Evolutionary conservation across 2,329 filamentous ascomycete species (phyloP), one percentile per base, ranked within the genome.

Genomic region (Colletotrichum truncatum): DNA sequence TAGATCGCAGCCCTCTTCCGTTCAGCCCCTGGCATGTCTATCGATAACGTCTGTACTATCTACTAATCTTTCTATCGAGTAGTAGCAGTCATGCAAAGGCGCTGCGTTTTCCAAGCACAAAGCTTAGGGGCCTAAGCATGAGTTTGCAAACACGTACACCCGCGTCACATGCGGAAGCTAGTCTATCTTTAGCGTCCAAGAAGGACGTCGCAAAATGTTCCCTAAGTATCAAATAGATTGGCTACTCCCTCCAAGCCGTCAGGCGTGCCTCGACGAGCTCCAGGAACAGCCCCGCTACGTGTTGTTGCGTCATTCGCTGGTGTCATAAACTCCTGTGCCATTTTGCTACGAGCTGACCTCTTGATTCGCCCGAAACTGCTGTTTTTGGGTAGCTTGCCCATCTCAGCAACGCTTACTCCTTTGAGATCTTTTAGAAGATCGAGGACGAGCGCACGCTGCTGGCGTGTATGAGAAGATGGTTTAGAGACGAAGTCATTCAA

Each of bases 391-490:
- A 99, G 89, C 77, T 93, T 96, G 25, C 96, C 96, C 82, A 96
- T 92, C 78, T 99, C 96, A 7, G 94, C 93, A 60, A 99, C 93
- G 71, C 94, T 95, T 6, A 98, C 90, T 0, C 96, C 96, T 70
- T 97, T 90, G 6, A 99, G 85, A 43, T 94, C 91, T 70, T 94
- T 92, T 21, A 99, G 82, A 14, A 99, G 81, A 67, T 97, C 93
- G 8, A 99, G 81, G 14, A 99, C 89, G 23, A 97, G 81, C 1
- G 90, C 91, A 18, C 95, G 85, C 78, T 97, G 94, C 71, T 92
- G 89, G 4, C 94, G 86, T n/a, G 90, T 87, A 55, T 88, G 87
- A 14, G 86, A 82, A 1, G 80, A 80, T 3, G 87, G 85, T 30
- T 85, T 85, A 32, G 85, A 80, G 49, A 93, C 83, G 54, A 88